Percentiles rank a stretch among this genome's conserved stretches.
phyloP scores from a whole-genome alignment of 2,329 filamentous ascomycete species.

The Calonectria pseudoreteaudii region DNA sequence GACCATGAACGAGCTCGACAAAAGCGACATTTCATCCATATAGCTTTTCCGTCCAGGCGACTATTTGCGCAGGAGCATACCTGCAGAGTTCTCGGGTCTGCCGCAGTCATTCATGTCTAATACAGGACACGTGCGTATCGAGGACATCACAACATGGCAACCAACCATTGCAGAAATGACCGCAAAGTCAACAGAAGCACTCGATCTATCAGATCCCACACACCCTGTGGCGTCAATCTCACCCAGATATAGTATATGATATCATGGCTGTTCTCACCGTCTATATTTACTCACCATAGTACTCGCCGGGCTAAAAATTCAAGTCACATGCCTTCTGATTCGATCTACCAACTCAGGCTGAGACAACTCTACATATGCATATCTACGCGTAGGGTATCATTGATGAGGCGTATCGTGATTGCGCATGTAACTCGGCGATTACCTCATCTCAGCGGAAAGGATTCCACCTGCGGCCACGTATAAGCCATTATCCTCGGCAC shows the following conservation, averaged over 20 bases:
- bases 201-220: not conserved
- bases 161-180: not conserved
- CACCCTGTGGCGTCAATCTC: not conserved
- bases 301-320: not conserved
- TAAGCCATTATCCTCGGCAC: not conserved
- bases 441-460: slow-evolving; percentile 3
- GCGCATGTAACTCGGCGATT: slow-evolving; percentile 1
- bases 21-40: not conserved
- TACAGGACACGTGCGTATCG: not conserved
- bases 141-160: not conserved
- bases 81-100: not conserved
- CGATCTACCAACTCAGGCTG: not conserved
- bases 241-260: not conserved
- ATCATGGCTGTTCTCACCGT: not conserved
- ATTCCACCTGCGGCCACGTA: not conserved
- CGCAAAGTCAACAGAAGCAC: not conserved
- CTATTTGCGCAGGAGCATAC: not conserved
- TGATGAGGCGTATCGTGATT: not conserved
- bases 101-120: not conserved
- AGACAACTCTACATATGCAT: not conserved
- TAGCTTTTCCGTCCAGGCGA: not conserved
- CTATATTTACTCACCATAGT: not conserved
- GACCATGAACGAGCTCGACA: not conserved
- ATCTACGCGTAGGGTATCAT: not conserved
- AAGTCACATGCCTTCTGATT: not conserved